These are phyloP conservation scores for Xylaria sp. DNA, from an alignment of 2,329 filamentous ascomycete genomes.

Conservation along the genomic window DNA sequence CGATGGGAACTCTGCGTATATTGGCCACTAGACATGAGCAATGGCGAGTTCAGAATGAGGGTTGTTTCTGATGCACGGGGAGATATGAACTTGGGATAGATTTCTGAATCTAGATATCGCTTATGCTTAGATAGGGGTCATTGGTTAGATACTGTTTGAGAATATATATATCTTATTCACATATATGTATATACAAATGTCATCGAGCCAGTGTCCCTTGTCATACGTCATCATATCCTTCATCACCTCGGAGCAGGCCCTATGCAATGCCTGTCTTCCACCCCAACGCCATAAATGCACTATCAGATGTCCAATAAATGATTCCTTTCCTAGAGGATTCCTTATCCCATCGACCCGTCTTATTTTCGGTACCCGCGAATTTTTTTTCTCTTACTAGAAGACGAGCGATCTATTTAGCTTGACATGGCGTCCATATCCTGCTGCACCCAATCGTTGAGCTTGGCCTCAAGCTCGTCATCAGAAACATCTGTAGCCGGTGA, in stretches of 20 bases:
- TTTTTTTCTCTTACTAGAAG: not conserved
- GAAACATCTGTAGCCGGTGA: constrained; percentile 38
- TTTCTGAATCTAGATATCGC: not conserved
- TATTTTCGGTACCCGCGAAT: not conserved
- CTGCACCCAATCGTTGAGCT: constrained; percentile 43
- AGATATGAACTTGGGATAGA: constrained; percentile 2
- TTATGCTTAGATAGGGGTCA: not conserved
- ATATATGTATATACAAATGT: constrained; percentile 24
- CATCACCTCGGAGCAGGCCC: not conserved
- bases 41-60: constrained; percentile 1
- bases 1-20: not conserved
- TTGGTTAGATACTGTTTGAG: constrained; percentile 14
- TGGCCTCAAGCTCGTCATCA: constrained; percentile 43
- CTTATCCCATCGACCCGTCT: constrained; percentile 8
- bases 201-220: not conserved
- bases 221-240: constrained; percentile 10
- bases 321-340: not conserved
- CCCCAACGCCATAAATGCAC: constrained; percentile 30
- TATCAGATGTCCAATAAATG: constrained; percentile 18
- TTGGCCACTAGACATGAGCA: not conserved
- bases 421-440: constrained; percentile 40
- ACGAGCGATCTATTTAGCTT: not conserved
- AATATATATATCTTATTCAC: constrained; percentile 28
- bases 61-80: not conserved
- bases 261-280: constrained; percentile 11